Conservation (phyloP, 306 rosid species). For the Vicia sativa region DNA sequence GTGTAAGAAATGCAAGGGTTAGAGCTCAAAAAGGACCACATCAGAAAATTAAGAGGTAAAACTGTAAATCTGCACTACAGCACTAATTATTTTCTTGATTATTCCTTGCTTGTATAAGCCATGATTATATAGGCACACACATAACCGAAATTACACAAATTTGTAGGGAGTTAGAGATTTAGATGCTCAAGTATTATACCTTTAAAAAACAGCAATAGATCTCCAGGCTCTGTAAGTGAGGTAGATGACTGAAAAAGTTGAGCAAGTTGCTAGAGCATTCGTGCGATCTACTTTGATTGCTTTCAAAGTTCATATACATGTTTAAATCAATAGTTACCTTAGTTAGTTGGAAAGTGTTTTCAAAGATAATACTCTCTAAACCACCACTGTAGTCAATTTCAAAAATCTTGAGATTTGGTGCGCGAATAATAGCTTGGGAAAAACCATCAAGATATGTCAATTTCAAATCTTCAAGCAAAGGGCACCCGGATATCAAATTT, state of each 20-base stretch:
- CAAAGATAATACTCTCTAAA: constrained; percentile 52
- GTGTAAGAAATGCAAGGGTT: neutral
- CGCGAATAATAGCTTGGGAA: constrained; percentile 50
- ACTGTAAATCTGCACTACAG: too few relatives aligned
- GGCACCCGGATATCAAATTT: constrained; percentile 52
- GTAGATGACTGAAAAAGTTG: constrained; percentile 44
- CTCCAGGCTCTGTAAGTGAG: constrained; percentile 44
- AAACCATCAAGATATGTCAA: constrained; percentile 55
- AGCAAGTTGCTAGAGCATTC: neutral
- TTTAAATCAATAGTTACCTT: constrained; percentile 46
- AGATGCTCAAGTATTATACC: neutral
- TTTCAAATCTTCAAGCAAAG: constrained; percentile 53
- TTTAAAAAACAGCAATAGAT: neutral
- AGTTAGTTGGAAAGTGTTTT: constrained; percentile 50
- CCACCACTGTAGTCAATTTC: constrained; percentile 38
- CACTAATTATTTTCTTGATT: too few relatives aligned
- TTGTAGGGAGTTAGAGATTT: too few relatives aligned
- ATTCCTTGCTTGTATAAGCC: too few relatives aligned
- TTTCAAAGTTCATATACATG: constrained; percentile 28
- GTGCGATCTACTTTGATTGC: neutral
- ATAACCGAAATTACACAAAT: too few relatives aligned
- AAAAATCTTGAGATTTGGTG: constrained; percentile 53
- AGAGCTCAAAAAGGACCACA: too few relatives aligned
- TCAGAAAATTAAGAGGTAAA: too few relatives aligned
- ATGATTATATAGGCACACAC: too few relatives aligned